phyloP scores from a whole-genome alignment of 768 basidiomycete genomes.

The Macrocybe gigantea region DNA sequence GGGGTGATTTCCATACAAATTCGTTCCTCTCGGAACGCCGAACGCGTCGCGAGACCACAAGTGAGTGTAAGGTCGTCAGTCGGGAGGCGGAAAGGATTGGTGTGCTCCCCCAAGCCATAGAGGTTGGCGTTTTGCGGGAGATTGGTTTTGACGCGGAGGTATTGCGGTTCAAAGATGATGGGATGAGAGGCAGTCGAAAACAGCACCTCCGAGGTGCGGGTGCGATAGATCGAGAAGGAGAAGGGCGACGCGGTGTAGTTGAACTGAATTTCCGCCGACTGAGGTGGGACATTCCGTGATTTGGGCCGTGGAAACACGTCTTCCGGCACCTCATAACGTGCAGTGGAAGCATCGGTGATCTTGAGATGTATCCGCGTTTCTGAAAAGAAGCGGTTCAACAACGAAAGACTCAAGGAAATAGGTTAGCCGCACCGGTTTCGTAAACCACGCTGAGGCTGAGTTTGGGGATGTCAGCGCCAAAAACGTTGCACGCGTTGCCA shows the following conservation, averaged over 20 bases:
- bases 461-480: constrained; percentile 45
- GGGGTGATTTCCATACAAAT: constrained; percentile 71
- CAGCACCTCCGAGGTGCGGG: constrained; percentile 43
- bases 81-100: constrained; percentile 55
- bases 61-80: constrained; percentile 41
- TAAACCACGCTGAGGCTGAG: constrained; percentile 50
- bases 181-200: constrained; percentile 58
- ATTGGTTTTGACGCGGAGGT: constrained; percentile 62
- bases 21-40: constrained; percentile 50
- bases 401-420: neutral
- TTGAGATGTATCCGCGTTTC: constrained; percentile 59
- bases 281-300: constrained; percentile 15
- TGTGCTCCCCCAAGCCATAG: constrained; percentile 76
- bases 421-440: constrained; percentile 40
- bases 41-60: constrained; percentile 65
- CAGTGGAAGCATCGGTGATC: constrained; percentile 42
- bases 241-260: constrained; percentile 56
- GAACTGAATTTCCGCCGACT: constrained; percentile 45
- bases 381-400: constrained; percentile 10
- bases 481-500: constrained; percentile 52
- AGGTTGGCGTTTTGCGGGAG: constrained; percentile 60
- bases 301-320: constrained; percentile 53
- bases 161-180: constrained; percentile 73
- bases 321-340: constrained; percentile 62
- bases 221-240: constrained; percentile 51